Evolutionary conservation across 2,329 filamentous ascomycete species (phyloP), one percentile per base, ranked within the genome.

Genomic region (Pestalotiopsis sp.): DNA sequence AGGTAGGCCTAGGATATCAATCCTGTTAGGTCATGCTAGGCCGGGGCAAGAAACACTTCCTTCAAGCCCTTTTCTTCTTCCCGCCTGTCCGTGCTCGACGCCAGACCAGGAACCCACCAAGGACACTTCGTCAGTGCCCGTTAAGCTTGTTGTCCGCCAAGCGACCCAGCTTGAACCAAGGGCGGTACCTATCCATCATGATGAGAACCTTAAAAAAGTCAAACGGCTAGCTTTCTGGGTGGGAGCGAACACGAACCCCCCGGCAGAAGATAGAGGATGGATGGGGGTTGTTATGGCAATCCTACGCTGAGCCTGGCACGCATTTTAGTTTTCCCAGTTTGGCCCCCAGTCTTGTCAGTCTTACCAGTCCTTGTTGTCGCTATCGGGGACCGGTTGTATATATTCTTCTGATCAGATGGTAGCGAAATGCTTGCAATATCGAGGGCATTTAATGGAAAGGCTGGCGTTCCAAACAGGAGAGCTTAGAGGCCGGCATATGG

Each of bases 401-500:
- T 9, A n/a, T 17, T n/a, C 20, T 52, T 9, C 17, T 52, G 45
- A 52, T 52, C 45, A 52, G 5, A n/a, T 52, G 45, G 45, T 52
- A 59, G 25, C 23, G 57, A 31, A 9, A 9, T 25, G 20, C 23
- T 27, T 31, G 27, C 12, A 59, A 59, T 25, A 59, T 9, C 57
- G 4, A 6, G 20, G 13, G 25, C 57, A 27, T 14, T 59, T 27
- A 59, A 31, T 59, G 4, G 27, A 13, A 59, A 5, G 57, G 23
- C 14, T 31, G 14, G 57, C 20, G 23, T 31, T 14, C 13, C 57
- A 59, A 25, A 4, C 27, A 39, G 13, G 61, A 25, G n/a, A 13
- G 36, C 39, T 64, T 64, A 64, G 39, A 38, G 12, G 14, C 38
- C 61, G 61, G 61, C 61, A 64, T 64, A 64, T 64, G 38, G 20